Conservation (phyloP, 768 basidiomycete genomes). For the Austroboletus eburneus region DNA sequence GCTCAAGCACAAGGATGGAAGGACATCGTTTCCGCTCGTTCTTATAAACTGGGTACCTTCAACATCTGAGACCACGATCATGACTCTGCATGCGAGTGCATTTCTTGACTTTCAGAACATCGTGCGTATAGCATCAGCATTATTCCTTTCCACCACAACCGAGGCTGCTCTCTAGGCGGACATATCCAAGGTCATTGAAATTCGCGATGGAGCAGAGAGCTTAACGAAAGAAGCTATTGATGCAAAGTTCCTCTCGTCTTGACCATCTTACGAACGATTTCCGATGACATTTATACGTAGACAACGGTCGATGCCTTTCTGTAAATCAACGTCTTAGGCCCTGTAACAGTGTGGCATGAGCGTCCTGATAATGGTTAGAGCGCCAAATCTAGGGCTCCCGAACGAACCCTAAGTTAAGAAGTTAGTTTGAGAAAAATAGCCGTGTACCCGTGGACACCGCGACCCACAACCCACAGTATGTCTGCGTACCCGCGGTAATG, state of each 20-base stretch:
- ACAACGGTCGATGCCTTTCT: background rate
- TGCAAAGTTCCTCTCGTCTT: slow-evolving; percentile 41
- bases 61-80: slow-evolving; percentile 68
- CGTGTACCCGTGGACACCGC: no score
- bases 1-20: slow-evolving; percentile 73
- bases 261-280: background rate
- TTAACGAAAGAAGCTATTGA: slow-evolving; percentile 74
- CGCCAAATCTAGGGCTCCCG: no score
- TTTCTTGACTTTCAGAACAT: slow-evolving; percentile 74
- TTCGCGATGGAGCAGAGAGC: slow-evolving; percentile 76
- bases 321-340: no score
- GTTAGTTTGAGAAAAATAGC: no score
- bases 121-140: slow-evolving; percentile 39
- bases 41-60: slow-evolving; percentile 87
- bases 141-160: slow-evolving; percentile 1
- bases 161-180: slow-evolving; percentile 48
- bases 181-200: slow-evolving; percentile 74
- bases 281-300: no score
- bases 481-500: no score
- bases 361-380: no score
- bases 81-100: slow-evolving; percentile 82
- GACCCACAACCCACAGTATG: no score
- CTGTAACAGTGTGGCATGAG: no score
- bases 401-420: no score
- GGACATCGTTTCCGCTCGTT: slow-evolving; percentile 80